Evolutionary conservation across 2,329 filamentous ascomycete genomes (phyloP).

Genomic region (Aspergillus ruber): DNA sequence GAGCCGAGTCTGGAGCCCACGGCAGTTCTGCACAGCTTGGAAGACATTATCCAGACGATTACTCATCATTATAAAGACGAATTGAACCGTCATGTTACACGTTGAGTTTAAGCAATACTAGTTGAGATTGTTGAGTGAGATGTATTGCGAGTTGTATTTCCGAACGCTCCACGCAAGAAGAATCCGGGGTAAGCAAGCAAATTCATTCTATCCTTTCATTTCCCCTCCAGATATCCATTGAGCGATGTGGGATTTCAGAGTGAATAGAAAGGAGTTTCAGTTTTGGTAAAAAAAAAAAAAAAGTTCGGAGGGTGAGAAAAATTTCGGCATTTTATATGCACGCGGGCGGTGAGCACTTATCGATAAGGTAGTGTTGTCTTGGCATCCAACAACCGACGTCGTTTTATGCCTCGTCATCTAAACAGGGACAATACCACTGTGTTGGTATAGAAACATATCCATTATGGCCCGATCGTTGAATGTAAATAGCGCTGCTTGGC

Average conservation of each 20-base stretch:
- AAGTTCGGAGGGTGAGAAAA: conserved; percentile 17
- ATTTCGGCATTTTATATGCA: conserved; percentile 18
- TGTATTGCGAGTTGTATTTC: conserved; percentile 43
- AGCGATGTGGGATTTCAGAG: conserved; percentile 33
- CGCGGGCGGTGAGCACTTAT: conserved; percentile 22
- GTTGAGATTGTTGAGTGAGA: conserved; percentile 6
- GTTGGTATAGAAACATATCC: background rate
- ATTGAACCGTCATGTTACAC: background rate
- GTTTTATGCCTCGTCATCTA: background rate
- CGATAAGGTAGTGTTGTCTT: conserved; percentile 24
- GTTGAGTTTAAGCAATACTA: background rate
- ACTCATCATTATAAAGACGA: background rate
- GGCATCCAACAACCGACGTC: conserved; percentile 1
- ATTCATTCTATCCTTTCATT: conserved; percentile 40
- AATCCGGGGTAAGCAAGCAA: conserved; percentile 43
- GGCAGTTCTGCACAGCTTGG: conserved; percentile 49
- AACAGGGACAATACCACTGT: background rate
- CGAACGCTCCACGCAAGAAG: conserved; percentile 40
- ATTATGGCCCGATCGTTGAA: conserved; percentile 9
- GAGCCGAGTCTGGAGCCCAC: conserved; percentile 48
- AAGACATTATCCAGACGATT: conserved; percentile 16
- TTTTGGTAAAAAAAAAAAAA: conserved; percentile 33
- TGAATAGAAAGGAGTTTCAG: conserved; percentile 44
- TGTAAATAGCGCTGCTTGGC: conserved; percentile 34
- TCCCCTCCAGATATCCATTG: conserved; percentile 41